phyloP scores from a whole-genome alignment of 2,329 filamentous ascomycete species.

The Apiospora rasikravindrae region DNA sequence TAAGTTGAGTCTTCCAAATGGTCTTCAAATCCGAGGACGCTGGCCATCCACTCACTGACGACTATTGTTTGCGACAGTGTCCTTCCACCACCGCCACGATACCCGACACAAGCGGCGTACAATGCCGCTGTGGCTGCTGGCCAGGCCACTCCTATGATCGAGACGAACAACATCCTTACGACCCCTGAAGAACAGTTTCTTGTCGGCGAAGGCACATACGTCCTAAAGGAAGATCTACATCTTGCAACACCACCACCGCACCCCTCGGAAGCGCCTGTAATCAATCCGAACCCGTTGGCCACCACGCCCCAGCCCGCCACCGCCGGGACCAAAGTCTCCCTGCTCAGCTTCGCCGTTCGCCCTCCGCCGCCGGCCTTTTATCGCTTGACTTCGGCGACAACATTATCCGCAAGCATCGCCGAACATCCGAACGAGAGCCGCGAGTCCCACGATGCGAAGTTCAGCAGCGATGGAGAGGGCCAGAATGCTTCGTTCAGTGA shows the following conservation, averaged over 20 bases:
- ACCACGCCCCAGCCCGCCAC: constrained; percentile 85
- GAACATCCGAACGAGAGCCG: constrained; percentile 67
- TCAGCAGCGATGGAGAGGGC: constrained; percentile 62
- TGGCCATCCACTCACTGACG: not conserved
- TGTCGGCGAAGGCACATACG: constrained; percentile 92
- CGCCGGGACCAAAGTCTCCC: constrained; percentile 81
- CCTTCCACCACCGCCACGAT: constrained; percentile 84
- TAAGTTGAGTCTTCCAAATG: constrained; percentile 26
- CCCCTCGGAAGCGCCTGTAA: constrained; percentile 85
- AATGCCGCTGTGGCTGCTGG: constrained; percentile 74
- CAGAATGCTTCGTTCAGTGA: constrained; percentile 59
- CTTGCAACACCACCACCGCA: constrained; percentile 94
- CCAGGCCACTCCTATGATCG: constrained; percentile 76
- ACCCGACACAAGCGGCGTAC: constrained; percentile 75
- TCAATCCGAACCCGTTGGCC: constrained; percentile 89
- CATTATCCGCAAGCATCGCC: constrained; percentile 59
- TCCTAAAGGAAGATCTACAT: constrained; percentile 87
- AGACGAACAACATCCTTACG: constrained; percentile 89
- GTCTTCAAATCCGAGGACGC: no score
- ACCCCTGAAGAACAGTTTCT: constrained; percentile 90
- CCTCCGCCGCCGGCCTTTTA: constrained; percentile 60
- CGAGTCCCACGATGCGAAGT: constrained; percentile 63
- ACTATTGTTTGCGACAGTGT: constrained; percentile 58
- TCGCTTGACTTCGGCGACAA: constrained; percentile 57
- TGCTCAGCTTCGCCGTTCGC: constrained; percentile 73